Conservation (phyloP, 768 basidiomycete genomes). For the Lactarius psammicola region DNA sequence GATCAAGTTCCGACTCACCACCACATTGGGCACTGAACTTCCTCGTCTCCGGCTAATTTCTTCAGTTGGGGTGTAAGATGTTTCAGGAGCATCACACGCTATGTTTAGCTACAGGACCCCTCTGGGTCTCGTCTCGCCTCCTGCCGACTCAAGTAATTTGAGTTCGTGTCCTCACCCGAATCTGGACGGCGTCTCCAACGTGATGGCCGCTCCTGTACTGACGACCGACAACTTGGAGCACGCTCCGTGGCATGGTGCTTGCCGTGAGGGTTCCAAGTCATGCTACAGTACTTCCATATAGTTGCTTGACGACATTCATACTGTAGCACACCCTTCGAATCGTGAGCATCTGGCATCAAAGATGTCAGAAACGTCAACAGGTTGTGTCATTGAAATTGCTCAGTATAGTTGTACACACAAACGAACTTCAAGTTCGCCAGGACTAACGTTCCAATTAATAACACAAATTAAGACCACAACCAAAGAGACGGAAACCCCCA, state of each 20-base stretch:
- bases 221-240: too few relatives aligned
- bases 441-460: not conserved
- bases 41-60: not conserved
- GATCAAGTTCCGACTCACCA: not conserved
- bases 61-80: too few relatives aligned
- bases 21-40: not conserved
- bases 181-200: not conserved
- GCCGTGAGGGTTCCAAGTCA: not conserved
- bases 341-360: not conserved
- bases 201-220: too few relatives aligned
- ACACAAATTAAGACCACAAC: constrained; percentile 10
- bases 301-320: not conserved
- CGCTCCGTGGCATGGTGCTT: too few relatives aligned
- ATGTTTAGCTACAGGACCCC: not conserved
- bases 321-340: not conserved
- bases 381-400: not conserved
- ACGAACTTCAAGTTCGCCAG: not conserved
- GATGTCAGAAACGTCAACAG: not conserved
- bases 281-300: not conserved
- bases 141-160: not conserved
- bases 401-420: not conserved
- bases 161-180: not conserved
- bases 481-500: constrained; percentile 10
- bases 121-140: not conserved
- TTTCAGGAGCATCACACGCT: not conserved